A percentile compares a stretch with the other conserved stretches of the same genome.
These are phyloP conservation scores for Triticum monococcum DNA, from an alignment of 176 grass and related monocot species.

Conservation along the genomic window DNA sequence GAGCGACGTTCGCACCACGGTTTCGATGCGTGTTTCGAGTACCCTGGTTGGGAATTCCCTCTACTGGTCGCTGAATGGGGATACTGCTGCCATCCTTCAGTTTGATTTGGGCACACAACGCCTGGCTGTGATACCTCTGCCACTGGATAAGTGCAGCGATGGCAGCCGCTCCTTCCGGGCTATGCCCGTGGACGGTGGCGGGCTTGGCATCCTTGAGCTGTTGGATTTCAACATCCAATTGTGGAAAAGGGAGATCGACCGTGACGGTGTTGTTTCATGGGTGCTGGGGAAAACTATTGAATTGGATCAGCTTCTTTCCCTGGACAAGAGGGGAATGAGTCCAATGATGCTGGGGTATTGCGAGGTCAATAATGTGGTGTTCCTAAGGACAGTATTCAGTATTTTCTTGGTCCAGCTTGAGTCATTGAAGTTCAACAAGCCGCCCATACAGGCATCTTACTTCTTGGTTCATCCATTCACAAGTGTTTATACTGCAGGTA, in stretches of 20 bases:
- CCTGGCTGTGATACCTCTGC: neutral
- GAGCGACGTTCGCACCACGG: neutral
- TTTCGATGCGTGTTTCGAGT: neutral
- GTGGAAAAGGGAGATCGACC: neutral
- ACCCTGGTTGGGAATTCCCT: neutral
- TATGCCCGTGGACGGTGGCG: neutral
- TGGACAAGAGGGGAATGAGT: neutral
- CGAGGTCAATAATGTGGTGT: neutral
- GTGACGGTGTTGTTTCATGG: neutral
- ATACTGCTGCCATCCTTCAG: neutral
- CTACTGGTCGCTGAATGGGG: neutral
- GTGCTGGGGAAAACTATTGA: neutral
- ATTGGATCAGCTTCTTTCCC: neutral
- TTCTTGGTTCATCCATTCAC: neutral
- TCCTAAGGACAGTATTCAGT: neutral
- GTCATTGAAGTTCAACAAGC: neutral
- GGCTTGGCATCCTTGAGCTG: neutral
- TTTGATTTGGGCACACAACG: neutral
- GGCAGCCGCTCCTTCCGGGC: neutral
- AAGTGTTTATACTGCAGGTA: slow-evolving; percentile 16
- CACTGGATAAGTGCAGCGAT: too few relatives aligned
- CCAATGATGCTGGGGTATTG: neutral
- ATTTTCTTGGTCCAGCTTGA: neutral
- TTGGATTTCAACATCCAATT: neutral
- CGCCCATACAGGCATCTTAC: neutral